These are phyloP conservation scores for Pseudofabraea citricarpa DNA, from an alignment of 2,329 filamentous ascomycete species.

Conservation along the genomic window DNA sequence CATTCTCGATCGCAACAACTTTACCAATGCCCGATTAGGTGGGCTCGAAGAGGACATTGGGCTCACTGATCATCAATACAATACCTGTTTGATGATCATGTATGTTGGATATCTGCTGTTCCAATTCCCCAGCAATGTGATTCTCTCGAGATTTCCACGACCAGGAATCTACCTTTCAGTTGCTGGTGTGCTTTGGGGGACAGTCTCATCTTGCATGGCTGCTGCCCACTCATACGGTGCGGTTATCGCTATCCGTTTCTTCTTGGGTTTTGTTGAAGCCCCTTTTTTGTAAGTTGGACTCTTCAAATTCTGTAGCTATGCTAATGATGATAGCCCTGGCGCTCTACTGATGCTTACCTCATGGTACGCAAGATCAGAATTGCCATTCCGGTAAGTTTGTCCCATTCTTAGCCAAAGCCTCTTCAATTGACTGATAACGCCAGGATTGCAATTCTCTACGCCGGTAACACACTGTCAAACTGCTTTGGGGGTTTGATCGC, in stretches of 20 bases:
- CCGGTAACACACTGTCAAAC: constrained; percentile 32
- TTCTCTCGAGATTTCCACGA: constrained; percentile 27
- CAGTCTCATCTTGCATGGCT: constrained; percentile 39
- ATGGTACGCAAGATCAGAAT: no score
- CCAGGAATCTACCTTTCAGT: constrained; percentile 27
- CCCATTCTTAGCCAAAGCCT: no score
- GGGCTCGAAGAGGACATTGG: neutral
- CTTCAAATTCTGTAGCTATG: constrained; percentile 24
- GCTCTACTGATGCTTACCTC: constrained; percentile 32
- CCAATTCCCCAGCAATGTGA: constrained; percentile 33
- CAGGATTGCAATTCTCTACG: constrained; percentile 31
- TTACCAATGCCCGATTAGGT: neutral
- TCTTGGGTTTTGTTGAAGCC: constrained; percentile 25
- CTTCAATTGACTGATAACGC: constrained; percentile 35
- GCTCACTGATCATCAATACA: neutral
- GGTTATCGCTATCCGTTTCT: constrained; percentile 23
- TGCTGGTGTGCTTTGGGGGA: constrained; percentile 32
- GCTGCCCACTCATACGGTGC: constrained; percentile 26
- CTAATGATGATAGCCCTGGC: neutral
- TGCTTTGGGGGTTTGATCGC: constrained; percentile 35
- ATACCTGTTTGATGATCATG: neutral
- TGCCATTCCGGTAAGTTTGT: no score
- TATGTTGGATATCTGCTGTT: constrained; percentile 8
- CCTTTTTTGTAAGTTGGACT: constrained; percentile 46
- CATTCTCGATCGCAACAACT: neutral